Base-by-base conservation (phyloP, 176 grass and related monocot genomes). In the Puccinellia tenuiflora region DNA sequence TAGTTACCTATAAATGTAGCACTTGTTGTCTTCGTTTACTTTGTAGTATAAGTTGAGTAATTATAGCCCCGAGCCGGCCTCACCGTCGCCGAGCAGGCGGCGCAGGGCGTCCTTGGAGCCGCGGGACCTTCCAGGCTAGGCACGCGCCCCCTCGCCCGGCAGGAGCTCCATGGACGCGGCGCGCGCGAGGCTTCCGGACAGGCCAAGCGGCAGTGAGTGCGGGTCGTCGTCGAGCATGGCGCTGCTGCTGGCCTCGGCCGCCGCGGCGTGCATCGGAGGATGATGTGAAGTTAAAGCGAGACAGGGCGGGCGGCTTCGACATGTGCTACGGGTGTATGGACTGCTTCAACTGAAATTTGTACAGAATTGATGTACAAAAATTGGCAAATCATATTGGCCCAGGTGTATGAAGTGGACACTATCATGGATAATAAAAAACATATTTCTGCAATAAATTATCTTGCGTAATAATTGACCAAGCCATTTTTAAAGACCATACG, bases 151-250 rank as follows among this genome's bases (percentile, higher is more conserved):
- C 38, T 80, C 76, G 65, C 54, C 66, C 1, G 1, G 68, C 7
- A 5, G 78, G 76, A 68, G 51, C 15, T 72, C 83, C 31, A 69
- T 79, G 20, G 76, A 74, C 26, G 45, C 26, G 16, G 45, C 73
- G 17, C 75, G 69, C 76, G 64, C 87, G 85, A 84, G 83, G 24
- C n/a, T 22, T 12, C 68, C 39, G n/a, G 68, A 71, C 22, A 71
- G 39, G 69, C 90, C 89, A 7, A 84, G 21, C 33, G 88, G 81
- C 31, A 82, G 95, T 20, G 92, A 92, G 64, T 89, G 88, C 55
- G 88, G 90, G 50, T 92, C 92, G 0, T 88, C 94, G 12, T 88
- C 94, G 34, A 90, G 87, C 85, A 90, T 88, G 55, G 78, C 83
- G 55, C 24, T 86, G 21, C 78, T 81, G 46, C 30, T 86, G 12